Evolutionary conservation across 2,329 filamentous ascomycete genomes (phyloP).

Genomic region (Metarhizium humberi): DNA sequence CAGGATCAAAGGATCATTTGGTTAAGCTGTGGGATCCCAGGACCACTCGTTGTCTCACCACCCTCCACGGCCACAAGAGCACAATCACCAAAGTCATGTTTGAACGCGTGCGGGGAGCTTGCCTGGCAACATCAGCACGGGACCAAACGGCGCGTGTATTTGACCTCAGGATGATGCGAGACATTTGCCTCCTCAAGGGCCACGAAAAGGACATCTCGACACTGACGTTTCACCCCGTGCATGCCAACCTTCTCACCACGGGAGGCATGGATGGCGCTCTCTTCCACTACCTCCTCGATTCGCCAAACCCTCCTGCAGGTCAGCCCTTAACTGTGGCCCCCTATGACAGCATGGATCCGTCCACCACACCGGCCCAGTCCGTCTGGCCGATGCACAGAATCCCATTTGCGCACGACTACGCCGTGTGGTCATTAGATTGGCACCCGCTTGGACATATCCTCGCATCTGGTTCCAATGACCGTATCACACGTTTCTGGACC

Average conservation of each 20-base stretch:
- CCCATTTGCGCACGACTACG: constrained; percentile 83
- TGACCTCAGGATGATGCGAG: constrained; percentile 95
- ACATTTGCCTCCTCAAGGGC: constrained; percentile 85
- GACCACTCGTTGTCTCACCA: constrained; percentile 80
- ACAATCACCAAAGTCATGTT: constrained; percentile 91
- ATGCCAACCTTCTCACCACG: constrained; percentile 80
- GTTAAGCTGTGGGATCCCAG: constrained; percentile 99
- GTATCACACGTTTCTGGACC: constrained; percentile 95
- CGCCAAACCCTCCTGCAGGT: constrained; percentile 76
- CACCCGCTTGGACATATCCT: constrained; percentile 93
- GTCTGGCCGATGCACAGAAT: constrained; percentile 85
- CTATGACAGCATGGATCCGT: constrained; percentile 75
- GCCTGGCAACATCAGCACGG: constrained; percentile 84
- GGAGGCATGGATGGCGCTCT: constrained; percentile 85
- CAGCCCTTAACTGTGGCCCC: constrained; percentile 65
- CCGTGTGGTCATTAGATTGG: constrained; percentile 97
- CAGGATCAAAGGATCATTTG: constrained; percentile 93
- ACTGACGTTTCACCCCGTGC: constrained; percentile 86
- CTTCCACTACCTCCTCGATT: constrained; percentile 91
- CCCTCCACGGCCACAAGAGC: constrained; percentile 93
- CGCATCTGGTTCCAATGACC: constrained; percentile 90
- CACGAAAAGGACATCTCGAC: constrained; percentile 96
- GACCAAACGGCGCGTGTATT: constrained; percentile 92
- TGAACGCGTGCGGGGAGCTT: constrained; percentile 72
- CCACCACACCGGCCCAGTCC: constrained; percentile 75